These are phyloP conservation scores for Colletotrichum sansevieriae DNA, from an alignment of 2,329 filamentous ascomycete species.

Conservation along the genomic window DNA sequence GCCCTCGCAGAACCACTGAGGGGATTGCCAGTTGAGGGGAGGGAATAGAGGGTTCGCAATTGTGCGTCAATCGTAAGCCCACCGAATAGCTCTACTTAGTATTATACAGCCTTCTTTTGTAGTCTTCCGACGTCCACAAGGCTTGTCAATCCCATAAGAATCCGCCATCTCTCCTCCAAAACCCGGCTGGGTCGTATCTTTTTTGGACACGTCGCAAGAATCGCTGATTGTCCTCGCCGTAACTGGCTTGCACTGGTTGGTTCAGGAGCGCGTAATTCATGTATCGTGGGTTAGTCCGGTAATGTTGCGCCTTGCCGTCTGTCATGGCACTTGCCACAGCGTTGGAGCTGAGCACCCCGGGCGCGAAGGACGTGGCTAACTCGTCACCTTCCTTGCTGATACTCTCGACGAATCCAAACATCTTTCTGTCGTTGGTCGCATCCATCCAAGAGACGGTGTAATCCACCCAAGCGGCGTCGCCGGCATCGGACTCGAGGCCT, in stretches of 20 bases:
- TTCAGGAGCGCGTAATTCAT: constrained; percentile 12
- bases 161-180: constrained; percentile 1
- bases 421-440: background rate
- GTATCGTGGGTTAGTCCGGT: constrained; percentile 13
- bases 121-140: too few species aligned
- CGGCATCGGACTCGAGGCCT: constrained; percentile 4
- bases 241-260: background rate
- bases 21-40: too few species aligned
- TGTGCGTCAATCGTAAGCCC: too few species aligned
- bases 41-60: too few species aligned
- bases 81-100: too few species aligned
- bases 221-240: background rate
- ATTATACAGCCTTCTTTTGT: too few species aligned
- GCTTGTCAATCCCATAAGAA: background rate
- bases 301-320: background rate
- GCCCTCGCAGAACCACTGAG: too few species aligned
- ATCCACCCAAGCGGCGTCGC: constrained; percentile 16
- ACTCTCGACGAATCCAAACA: background rate
- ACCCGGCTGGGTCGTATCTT: background rate
- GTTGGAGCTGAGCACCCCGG: constrained; percentile 1
- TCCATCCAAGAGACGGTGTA: background rate
- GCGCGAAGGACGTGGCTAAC: background rate
- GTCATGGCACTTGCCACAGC: background rate
- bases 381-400: background rate
- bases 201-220: constrained; percentile 3